Evolutionary conservation across 352 stramenopile species (phyloP).

Genomic region (Thalassiosira hispida): DNA sequence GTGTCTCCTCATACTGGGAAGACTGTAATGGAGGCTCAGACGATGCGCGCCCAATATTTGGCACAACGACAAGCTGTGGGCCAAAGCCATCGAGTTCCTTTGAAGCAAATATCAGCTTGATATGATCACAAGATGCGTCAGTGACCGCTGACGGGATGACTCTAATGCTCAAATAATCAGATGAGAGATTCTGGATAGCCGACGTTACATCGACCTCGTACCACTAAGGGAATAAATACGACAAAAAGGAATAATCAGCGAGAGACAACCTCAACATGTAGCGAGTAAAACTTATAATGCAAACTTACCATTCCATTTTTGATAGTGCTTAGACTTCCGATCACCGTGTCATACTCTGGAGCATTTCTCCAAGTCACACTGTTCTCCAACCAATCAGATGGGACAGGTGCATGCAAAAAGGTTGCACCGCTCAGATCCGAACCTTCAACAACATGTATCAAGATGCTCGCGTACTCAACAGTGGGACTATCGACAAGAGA

Average conservation of each 20-base stretch:
- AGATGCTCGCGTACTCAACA: slow-evolving; percentile 21
- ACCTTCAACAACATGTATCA: slow-evolving; percentile 18
- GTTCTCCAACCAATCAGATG: slow-evolving; percentile 15
- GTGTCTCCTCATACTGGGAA: background rate
- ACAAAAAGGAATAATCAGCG: background rate
- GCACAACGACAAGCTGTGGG: slow-evolving; percentile 12
- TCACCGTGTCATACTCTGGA: slow-evolving; percentile 26
- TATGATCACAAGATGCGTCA: slow-evolving; percentile 10
- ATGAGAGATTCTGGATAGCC: slow-evolving; percentile 2
- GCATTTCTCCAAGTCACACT: slow-evolving; percentile 25
- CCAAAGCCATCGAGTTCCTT: slow-evolving; percentile 19
- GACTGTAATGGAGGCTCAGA: too few species aligned
- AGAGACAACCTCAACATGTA: background rate
- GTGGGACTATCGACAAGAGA: background rate
- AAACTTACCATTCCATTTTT: slow-evolving; percentile 8
- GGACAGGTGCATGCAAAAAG: slow-evolving; percentile 10
- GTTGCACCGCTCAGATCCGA: slow-evolving; percentile 18
- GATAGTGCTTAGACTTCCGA: slow-evolving; percentile 27
- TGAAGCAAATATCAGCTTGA: slow-evolving; percentile 15
- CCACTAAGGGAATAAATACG: background rate
- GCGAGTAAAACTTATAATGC: background rate
- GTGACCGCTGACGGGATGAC: slow-evolving; percentile 4
- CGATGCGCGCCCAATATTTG: background rate
- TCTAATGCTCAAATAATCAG: slow-evolving; percentile 26
- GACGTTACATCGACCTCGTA: slow-evolving; percentile 36